Conservation (phyloP, 2,329 filamentous ascomycete genomes). For the Ophiostoma ulmi region DNA sequence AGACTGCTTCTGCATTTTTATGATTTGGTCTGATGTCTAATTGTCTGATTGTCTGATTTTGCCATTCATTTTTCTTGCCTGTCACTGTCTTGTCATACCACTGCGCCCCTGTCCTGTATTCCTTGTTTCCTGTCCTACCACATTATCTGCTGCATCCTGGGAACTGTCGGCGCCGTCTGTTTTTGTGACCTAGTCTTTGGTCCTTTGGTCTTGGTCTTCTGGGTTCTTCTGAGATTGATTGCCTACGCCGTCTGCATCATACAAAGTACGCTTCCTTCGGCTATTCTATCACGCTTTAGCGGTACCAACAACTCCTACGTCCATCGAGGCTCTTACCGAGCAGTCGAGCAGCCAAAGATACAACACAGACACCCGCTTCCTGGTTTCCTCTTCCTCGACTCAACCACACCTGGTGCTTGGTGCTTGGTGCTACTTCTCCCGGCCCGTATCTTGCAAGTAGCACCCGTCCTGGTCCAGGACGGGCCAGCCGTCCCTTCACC, state of each 20-base stretch:
- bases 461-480: slow-evolving; percentile 11
- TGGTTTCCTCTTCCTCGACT: neutral
- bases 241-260: neutral
- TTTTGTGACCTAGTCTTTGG: neutral
- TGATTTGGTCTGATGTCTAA: neutral
- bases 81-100: slow-evolving; percentile 11
- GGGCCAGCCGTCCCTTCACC: slow-evolving; percentile 2
- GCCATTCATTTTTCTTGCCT: neutral
- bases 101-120: slow-evolving; percentile 10
- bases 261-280: neutral
- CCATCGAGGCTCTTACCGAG: slow-evolving; percentile 1
- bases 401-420: slow-evolving; percentile 1
- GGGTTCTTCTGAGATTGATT: neutral
- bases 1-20: slow-evolving; percentile 1
- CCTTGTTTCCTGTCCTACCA: slow-evolving; percentile 2
- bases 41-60: neutral
- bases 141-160: neutral
- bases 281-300: neutral
- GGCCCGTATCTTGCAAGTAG: slow-evolving; percentile 14
- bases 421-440: slow-evolving; percentile 1
- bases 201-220: neutral
- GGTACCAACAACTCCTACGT: neutral
- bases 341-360: neutral
- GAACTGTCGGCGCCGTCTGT: slow-evolving; percentile 5
- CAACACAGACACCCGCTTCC: neutral